A percentile compares a stretch with the other conserved stretches of the same genome.
Conservation (phyloP, 257 asterid species). For the Hygrophila difformis region DNA sequence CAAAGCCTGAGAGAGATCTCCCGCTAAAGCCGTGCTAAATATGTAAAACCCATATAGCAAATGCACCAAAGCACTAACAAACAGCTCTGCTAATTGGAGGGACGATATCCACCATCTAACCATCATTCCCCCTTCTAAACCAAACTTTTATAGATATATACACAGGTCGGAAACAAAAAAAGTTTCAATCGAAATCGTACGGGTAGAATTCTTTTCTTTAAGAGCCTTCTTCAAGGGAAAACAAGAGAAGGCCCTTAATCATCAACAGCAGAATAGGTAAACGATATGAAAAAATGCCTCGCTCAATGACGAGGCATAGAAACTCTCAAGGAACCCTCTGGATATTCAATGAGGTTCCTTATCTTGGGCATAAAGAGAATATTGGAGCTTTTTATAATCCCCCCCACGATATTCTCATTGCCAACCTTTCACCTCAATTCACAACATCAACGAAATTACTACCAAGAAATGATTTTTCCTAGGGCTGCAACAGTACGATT, state of each 20-base stretch:
- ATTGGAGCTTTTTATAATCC: not conserved
- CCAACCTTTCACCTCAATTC: too few species aligned
- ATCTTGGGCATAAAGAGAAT: constrained; percentile 10
- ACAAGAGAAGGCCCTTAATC: too few species aligned
- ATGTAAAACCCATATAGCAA: constrained; percentile 81
- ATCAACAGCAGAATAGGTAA: too few species aligned
- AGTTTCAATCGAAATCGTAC: not conserved
- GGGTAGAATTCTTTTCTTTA: not conserved
- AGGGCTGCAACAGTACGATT: too few species aligned
- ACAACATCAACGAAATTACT: too few species aligned
- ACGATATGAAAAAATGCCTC: constrained; percentile 20
- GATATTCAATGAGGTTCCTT: not conserved
- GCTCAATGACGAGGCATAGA: not conserved
- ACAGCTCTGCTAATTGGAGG: constrained; percentile 65
- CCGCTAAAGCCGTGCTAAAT: constrained; percentile 85
- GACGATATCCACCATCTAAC: constrained; percentile 62
- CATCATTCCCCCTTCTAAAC: constrained; percentile 24
- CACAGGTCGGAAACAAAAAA: not conserved
- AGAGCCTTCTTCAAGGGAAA: not conserved
- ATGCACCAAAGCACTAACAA: constrained; percentile 73
- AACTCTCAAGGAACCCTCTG: constrained; percentile 9
- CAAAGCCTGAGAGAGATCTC: constrained; percentile 66
- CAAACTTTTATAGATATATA: too few species aligned
- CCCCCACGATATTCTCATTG: too few species aligned
- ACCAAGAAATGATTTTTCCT: too few species aligned